phyloP scores from a whole-genome alignment of 495 filamentous ascomycete genomes.

The Corynascus novoguineensis region DNA sequence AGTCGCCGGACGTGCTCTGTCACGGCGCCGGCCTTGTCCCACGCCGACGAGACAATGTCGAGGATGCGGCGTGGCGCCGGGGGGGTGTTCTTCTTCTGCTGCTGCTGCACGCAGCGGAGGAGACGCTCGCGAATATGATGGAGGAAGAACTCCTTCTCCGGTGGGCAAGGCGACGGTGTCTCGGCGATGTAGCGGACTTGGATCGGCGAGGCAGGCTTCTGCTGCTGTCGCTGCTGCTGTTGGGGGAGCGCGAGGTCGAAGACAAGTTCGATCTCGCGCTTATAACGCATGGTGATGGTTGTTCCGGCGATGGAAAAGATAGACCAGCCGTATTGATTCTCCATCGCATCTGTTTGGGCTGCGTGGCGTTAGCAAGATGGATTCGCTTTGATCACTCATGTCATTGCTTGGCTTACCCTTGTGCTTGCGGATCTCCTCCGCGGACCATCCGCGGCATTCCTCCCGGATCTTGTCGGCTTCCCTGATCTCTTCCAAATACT shows the following conservation, averaged over 20 bases:
- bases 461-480: conserved; percentile 80
- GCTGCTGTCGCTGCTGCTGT: conserved; percentile 4
- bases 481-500: conserved; percentile 65
- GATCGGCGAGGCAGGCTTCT: conserved; percentile 31
- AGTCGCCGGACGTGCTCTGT: conserved; percentile 52
- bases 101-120: too few species aligned
- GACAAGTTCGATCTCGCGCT: conserved; percentile 66
- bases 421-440: conserved; percentile 64
- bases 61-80: conserved; percentile 46
- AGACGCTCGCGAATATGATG: conserved; percentile 56
- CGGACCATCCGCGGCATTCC: conserved; percentile 83
- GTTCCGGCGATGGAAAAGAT: conserved; percentile 56
- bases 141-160: conserved; percentile 65
- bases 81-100: conserved; percentile 41
- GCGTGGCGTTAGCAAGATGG: conserved; percentile 12
- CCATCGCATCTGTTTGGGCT: conserved; percentile 65
- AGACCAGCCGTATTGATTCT: conserved; percentile 74
- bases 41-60: conserved; percentile 48
- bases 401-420: conserved; percentile 51
- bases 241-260: conserved; percentile 64
- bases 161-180: conserved; percentile 43
- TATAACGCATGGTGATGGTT: conserved; percentile 71
- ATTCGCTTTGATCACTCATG: conserved; percentile 6
- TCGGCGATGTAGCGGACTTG: conserved; percentile 51
- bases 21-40: conserved; percentile 52